Base-by-base conservation (phyloP, 768 basidiomycete species). In the Termitomyces sp. region DNA sequence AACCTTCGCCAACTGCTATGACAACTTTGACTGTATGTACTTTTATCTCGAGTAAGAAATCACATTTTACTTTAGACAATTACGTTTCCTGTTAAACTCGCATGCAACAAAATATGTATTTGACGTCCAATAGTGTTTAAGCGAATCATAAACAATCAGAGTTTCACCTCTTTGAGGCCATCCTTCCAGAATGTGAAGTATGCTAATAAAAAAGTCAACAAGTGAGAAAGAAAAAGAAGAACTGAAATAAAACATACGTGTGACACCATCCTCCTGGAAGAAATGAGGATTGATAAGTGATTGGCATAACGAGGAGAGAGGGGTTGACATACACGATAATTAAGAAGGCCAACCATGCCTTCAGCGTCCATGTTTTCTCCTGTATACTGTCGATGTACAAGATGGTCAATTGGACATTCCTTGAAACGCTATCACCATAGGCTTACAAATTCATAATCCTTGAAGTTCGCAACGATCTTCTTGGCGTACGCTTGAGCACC, bases 101-200 rank as follows among this genome's bases (percentile, higher is more conserved):
- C 18, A 20, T 20, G 34, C 36, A 39, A 39, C 18, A 20, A 24
- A 42, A 46, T 8, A 30, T 16, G 47, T 57, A 31, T 31, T 49
- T 37, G 22, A 30, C 6, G 36, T 36, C 27, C 52, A 56, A 66
- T 63, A 56, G 13, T 60, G 34, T 53, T 47, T 33, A 65, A 65
- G 51, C 41, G 54, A 64, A 61, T 50, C 13, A 20, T 31, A 12
- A 54, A 34, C 53, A 62, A 64, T 69, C 70, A 93, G 62, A 87
- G 79, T 73, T 94, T 94, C 60, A 82, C 69, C 72, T 85, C 81
- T 76, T 95, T 93, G 64, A 95, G 73, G 41, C 97, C 96, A 75
- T 98, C 85, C 77, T 91, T 96, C 95, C 95, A 98, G 81, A 95
- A 91, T 34, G 88, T 95, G 74, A 96, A 85, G 72, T 91, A 95